These are phyloP conservation scores for Candida sphagnicola DNA, from an alignment of 805 yeast genomes.

Conservation along the genomic window DNA sequence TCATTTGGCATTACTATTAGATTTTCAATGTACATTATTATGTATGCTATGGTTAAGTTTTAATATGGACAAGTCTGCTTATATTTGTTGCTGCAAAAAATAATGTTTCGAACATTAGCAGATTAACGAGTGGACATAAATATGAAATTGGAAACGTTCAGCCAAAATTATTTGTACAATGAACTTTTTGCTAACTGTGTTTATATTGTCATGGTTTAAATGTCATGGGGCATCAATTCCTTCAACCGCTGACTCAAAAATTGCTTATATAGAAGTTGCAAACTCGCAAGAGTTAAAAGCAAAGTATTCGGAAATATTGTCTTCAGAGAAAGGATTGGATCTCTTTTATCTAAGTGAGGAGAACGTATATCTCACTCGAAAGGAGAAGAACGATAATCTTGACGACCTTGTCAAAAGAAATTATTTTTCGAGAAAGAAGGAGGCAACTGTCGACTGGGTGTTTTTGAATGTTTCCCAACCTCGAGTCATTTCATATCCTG, in stretches of 20 bases:
- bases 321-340: not conserved
- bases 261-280: not conserved
- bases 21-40: not conserved
- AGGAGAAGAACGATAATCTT: not conserved
- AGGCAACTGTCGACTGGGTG: constrained; percentile 1
- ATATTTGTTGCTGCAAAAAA: no score
- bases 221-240: not conserved
- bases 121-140: not conserved
- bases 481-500: constrained; percentile 7
- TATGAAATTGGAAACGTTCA: no score
- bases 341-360: constrained; percentile 1
- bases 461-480: constrained; percentile 3
- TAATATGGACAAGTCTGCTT: not conserved
- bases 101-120: no score
- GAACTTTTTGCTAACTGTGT: not conserved
- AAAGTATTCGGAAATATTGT: not conserved
- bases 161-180: no score
- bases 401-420: not conserved
- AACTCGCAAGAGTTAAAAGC: not conserved
- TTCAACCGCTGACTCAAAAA: not conserved
- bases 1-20: not conserved
- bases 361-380: not conserved
- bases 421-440: not conserved
- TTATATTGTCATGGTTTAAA: not conserved
- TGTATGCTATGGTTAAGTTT: no score